phyloP scores from a whole-genome alignment of 306 rosid species.

The Fragaria ananassa region DNA sequence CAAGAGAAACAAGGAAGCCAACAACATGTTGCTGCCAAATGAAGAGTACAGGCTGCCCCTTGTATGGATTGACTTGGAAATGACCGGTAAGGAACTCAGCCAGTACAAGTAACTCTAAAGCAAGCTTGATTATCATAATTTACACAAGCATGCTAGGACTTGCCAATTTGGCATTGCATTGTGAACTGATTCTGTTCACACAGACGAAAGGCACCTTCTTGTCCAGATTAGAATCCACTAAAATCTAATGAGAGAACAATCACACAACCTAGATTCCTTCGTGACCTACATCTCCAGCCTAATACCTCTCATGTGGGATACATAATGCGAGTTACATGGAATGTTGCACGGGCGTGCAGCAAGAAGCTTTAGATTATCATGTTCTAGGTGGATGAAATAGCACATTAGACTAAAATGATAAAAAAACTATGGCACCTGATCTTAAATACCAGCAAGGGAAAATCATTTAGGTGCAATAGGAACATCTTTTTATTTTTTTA shows the following conservation, averaged over 20 bases:
- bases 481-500: not conserved
- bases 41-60: conserved; percentile 68
- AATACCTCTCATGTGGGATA: not conserved
- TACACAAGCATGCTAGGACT: not conserved
- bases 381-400: not conserved
- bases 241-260: not conserved
- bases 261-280: not conserved
- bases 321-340: not conserved
- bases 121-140: not conserved
- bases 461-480: not conserved
- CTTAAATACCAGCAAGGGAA: not conserved
- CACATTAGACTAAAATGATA: not conserved
- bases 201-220: not conserved
- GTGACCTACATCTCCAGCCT: not conserved
- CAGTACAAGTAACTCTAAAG: too few relatives aligned
- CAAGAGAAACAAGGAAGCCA: conserved; percentile 36
- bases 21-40: conserved; percentile 11
- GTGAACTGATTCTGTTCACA: not conserved
- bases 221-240: not conserved
- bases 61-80: conserved; percentile 98
- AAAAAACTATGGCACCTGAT: not conserved
- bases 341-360: not conserved
- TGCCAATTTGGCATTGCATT: not conserved
- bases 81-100: conserved; percentile 64
- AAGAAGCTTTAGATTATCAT: not conserved